Base-by-base conservation (phyloP, 257 asterid species). In the Rubia yunnanensis region DNA sequence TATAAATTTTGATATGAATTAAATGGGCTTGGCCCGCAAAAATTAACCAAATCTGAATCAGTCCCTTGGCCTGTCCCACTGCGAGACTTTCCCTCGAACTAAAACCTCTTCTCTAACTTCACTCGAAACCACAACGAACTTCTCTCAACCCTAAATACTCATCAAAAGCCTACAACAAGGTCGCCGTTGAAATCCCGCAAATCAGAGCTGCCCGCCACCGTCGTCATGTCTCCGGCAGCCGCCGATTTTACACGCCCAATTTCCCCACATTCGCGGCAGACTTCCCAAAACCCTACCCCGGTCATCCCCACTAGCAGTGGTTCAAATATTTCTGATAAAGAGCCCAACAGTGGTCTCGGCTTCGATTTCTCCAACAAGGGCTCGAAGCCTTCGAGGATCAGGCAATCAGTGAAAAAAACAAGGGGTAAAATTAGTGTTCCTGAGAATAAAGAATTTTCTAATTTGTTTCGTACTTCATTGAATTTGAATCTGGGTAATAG, bases 261-360 rank as follows among this genome's bases (percentile, higher is more conserved):
- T 24, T 28, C 63, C 31, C 34, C 71, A 30, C 8, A 68, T 18
- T 39, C 77, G 22, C 65, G 48, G 39, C 71, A 79, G 67, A 1
- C 60, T 58, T 63, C 72, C 10, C 81, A 66, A 72, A 71, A 70
- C 75, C 72, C 76, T 31, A 67, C 72, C 53, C 56, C 82, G 64
- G 77, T 39, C 72, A 13, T 26, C 58, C 46, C 46, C 3, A 70
- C 69, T 57, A 70, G 76, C 22, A 67, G 57, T 46, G 71, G 50
- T 32, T 65, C 35, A 27, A 72, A 13, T 5, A 20, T 65, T 11
- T 67, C 38, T 10, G 27, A 41, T 41, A 46, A 31, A 4, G 55
- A 31, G 30, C 23, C 28, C 5, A 44, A 17, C 9, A 18, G 14
- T 34, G 54, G 55, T 18, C 60, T 55, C 48, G 38, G 67, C 30